Conservation (phyloP, 2,329 filamentous ascomycete species). For the Metarhizium humberi region DNA sequence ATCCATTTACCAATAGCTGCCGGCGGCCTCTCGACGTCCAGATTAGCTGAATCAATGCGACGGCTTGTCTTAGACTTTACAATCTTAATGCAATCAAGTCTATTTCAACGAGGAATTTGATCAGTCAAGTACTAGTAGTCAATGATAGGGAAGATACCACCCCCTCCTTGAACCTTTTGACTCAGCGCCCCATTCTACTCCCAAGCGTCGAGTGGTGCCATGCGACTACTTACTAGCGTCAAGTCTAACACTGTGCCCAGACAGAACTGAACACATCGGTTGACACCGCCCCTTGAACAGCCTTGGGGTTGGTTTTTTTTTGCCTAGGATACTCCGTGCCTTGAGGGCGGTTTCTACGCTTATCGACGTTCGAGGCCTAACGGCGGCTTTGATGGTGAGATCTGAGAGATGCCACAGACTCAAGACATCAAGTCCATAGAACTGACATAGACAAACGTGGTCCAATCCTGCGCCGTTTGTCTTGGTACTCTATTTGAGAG, state of each 20-base stretch:
- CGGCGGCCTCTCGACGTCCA: neutral
- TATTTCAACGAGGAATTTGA: constrained; percentile 8
- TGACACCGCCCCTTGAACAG: neutral
- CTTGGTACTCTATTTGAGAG: too few species aligned
- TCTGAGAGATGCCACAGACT: too few species aligned
- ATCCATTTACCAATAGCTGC: neutral
- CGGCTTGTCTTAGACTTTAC: constrained; percentile 10
- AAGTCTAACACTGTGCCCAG: neutral
- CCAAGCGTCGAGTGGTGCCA: neutral
- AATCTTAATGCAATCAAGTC: constrained; percentile 11
- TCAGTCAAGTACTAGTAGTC: neutral
- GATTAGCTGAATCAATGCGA: neutral
- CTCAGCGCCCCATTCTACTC: neutral
- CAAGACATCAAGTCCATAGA: too few species aligned
- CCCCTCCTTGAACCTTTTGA: neutral
- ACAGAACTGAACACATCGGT: neutral
- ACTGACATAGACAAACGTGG: too few species aligned
- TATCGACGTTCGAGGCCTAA: too few species aligned
- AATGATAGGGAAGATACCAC: neutral
- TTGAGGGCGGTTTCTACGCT: too few species aligned
- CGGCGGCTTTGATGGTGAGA: too few species aligned
- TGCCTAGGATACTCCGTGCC: too few species aligned
- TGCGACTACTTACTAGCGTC: neutral
- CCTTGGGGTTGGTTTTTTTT: too few species aligned
- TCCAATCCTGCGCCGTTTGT: too few species aligned